These are phyloP conservation scores for Daldinia grandis DNA, from an alignment of 495 filamentous ascomycete species.

Conservation along the genomic window DNA sequence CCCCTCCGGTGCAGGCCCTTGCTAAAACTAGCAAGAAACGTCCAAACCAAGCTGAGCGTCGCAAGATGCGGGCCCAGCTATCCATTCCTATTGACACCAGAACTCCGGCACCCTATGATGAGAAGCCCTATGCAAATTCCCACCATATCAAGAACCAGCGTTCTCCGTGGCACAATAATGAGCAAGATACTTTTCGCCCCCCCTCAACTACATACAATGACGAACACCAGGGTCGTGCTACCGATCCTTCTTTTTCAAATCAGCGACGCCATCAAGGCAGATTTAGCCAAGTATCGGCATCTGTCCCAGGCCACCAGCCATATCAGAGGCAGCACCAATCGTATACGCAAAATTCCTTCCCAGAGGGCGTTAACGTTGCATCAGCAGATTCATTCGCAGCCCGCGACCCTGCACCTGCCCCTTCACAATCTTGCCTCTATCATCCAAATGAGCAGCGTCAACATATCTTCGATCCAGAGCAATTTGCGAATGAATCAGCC, in stretches of 20 bases:
- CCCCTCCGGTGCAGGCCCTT: conserved; percentile 15
- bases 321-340: conserved; percentile 34
- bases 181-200: conserved; percentile 7
- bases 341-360: conserved; percentile 12
- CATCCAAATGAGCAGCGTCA: conserved; percentile 29
- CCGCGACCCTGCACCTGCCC: conserved; percentile 6
- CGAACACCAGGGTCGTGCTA: conserved; percentile 12
- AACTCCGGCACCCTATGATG: conserved; percentile 35
- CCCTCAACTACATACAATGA: conserved; percentile 2
- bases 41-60: conserved; percentile 63
- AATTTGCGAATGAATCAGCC: conserved; percentile 52
- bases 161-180: conserved; percentile 19
- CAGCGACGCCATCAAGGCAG: conserved; percentile 18
- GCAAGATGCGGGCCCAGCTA: conserved; percentile 61
- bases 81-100: conserved; percentile 60
- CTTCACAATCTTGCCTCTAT: conserved; percentile 31
- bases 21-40: conserved; percentile 51
- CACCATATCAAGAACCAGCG: conserved; percentile 40
- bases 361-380: conserved; percentile 26
- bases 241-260: conserved; percentile 6
- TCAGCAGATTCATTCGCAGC: conserved; percentile 36
- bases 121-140: conserved; percentile 30
- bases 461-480: conserved; percentile 41
- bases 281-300: conserved; percentile 8
- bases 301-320: conserved; percentile 20